phyloP scores from a whole-genome alignment of 2,329 filamentous ascomycete species.

The Meredithiella fracta region DNA sequence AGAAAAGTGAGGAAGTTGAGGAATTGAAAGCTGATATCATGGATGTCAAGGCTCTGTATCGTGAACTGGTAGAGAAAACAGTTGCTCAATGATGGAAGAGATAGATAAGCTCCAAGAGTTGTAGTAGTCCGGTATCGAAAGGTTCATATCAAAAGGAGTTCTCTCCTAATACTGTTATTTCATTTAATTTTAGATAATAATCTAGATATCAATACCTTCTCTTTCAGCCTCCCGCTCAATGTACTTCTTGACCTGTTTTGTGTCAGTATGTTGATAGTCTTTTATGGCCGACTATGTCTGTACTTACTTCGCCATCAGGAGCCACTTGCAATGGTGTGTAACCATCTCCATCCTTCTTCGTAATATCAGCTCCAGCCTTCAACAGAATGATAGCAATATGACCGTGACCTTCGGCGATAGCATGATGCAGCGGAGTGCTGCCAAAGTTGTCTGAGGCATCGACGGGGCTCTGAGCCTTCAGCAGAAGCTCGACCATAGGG shows the following conservation, averaged over 20 bases:
- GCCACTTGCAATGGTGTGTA: slow-evolving; percentile 62
- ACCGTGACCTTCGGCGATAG: slow-evolving; percentile 60
- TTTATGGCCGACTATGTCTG: not conserved
- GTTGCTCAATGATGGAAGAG: slow-evolving; percentile 30
- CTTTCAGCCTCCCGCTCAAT: slow-evolving; percentile 63
- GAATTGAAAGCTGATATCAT: slow-evolving; percentile 77
- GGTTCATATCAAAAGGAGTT: no score
- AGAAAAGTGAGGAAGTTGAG: slow-evolving; percentile 91
- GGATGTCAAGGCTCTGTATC: slow-evolving; percentile 92
- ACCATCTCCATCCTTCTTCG: slow-evolving; percentile 59
- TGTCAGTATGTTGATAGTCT: not conserved
- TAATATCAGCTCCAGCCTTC: slow-evolving; percentile 67
- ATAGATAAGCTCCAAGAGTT: no score
- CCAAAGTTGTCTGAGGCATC: slow-evolving; percentile 72
- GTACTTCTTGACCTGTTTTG: slow-evolving; percentile 50
- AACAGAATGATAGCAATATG: slow-evolving; percentile 71
- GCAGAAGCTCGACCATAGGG: slow-evolving; percentile 68
- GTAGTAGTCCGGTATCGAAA: no score
- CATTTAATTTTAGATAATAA: not conserved
- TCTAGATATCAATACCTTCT: slow-evolving; percentile 48
- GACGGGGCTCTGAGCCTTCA: slow-evolving; percentile 63
- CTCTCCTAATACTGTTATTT: not conserved
- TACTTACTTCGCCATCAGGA: slow-evolving; percentile 61
- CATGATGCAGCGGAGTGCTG: slow-evolving; percentile 79
- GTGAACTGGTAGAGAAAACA: slow-evolving; percentile 75